Evolutionary conservation across 176 grass and related monocot species (phyloP), one percentile per base, ranked within the genome.

Genomic region (Bothriochloa decipiens): DNA sequence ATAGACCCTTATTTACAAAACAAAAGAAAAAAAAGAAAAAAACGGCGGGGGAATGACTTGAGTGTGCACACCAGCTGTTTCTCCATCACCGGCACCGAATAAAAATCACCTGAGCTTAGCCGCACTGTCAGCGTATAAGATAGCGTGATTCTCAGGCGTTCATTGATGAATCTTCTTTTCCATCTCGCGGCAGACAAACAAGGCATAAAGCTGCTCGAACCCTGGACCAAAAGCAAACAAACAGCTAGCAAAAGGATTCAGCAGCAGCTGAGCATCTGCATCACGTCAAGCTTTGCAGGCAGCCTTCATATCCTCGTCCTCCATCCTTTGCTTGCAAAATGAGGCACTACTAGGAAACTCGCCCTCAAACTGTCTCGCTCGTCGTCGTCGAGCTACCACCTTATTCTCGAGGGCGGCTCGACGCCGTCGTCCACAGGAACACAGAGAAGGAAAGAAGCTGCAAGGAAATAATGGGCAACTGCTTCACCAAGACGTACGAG

Each of bases 131-230:
- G 22, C 76, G 11, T 65, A 35, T 17, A 74, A 13, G 84, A 58
- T 90, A 83, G 90, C 93, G 87, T 88, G 73, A 70, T 61, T 11
- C 75, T 8, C 12, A 68, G 61, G 87, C 84, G 63, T 73, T 20
- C 85, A 50, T 55, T 90, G 93, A 81, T 90, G 93, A 81, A 92
- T 88, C 90, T 77, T 78, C 87, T 85, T 85, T 91, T 86, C 81
- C 88, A 81, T 83, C 85, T 65, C 1, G 9, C 60, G 49, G 40
- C 29, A 69, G 32, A 9, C 29, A 80, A 79, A 83, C 84, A 90
- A 61, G 47, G 89, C 84, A 90, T 75, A 90, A 90, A 79, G 74
- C 42, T 10, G 42, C 46, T 67, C 65, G 45, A 90, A 23, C 5
- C 68, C 29, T 25, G 12, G 17, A 15, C 0, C 60, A 83, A 90